Evolutionary conservation across 73 alveolate species (phyloP), one percentile per base, ranked within the genome.

Genomic region (Breviolum minutum): DNA sequence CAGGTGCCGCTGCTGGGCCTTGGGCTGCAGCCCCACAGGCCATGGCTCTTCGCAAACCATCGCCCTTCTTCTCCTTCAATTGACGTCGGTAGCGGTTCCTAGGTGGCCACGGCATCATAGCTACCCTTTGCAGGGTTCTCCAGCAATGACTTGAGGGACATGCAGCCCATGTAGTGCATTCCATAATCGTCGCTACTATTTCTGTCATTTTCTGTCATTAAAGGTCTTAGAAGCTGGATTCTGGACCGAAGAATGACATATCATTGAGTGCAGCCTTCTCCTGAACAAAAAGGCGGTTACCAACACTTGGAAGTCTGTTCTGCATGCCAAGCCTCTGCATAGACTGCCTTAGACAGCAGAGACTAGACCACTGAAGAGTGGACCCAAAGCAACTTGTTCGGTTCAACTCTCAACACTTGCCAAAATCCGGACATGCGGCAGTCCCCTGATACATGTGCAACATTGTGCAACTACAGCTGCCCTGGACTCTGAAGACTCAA

Each of bases 11-110:
- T 16, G 62, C 26, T 13, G 88, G 69, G 17, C 54, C 54, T 40
- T 40, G 54, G 77, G 77, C 77, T 22, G 92, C 73, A 11, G 92
- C 92, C 12, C 92, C 92, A 10, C 6, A 7, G 8, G 92, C 76
- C 62, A 83, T 2, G 63, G 92, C 60, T 27, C 62, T 14, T 13
- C 92, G 92, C 60, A 83, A 26, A 5, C 17, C 73, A 17, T 83
- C 76, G 62, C 92, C 64, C 26, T 60, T 82, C 79, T 61, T 63
- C 29, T 61, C 79, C 27, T 86, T 86, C 81, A 86, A 12, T 12
- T 63, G 24, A 13, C 94, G 77, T 14, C 94, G 94, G 54, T 63
- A 86, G 79, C 94, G 94, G 29, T 86, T 86, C 94, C 94, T 86
- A 0, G 30, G 80, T 5, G 61, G 61, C 32, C 89, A 8, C 32